Evolutionary conservation across 2,329 filamentous ascomycete genomes (phyloP).

Genomic region (Fusarium sp.): DNA sequence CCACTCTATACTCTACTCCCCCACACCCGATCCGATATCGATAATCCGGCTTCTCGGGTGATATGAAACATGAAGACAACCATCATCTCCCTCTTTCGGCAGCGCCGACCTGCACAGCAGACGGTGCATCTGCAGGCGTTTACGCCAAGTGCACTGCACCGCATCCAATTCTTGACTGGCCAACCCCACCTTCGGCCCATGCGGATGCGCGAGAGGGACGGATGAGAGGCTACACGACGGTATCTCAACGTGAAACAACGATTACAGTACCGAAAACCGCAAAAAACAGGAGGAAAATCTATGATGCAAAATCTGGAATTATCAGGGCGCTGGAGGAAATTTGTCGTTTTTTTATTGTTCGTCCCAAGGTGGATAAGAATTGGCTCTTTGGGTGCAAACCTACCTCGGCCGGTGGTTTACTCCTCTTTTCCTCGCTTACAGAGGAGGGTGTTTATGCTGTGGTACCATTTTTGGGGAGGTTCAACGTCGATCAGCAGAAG

Average conservation of each 20-base stretch:
- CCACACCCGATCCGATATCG: slow-evolving; percentile 20
- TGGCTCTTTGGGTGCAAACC: slow-evolving; percentile 44
- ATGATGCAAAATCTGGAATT: slow-evolving; percentile 27
- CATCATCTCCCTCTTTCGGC: slow-evolving; percentile 18
- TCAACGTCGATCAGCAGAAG: slow-evolving; percentile 7
- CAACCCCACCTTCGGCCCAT: slow-evolving; percentile 28
- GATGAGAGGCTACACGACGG: slow-evolving; percentile 19
- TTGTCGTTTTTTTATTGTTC: slow-evolving; percentile 11
- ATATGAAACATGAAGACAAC: slow-evolving; percentile 18
- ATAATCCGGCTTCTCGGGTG: slow-evolving; percentile 26
- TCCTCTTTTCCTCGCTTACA: slow-evolving; percentile 3
- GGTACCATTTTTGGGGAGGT: slow-evolving; percentile 25
- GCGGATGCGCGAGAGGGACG: slow-evolving; percentile 8
- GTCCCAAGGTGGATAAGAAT: slow-evolving; percentile 38
- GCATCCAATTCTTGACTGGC: slow-evolving; percentile 12
- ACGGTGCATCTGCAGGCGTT: slow-evolving; percentile 16
- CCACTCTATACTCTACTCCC: slow-evolving; percentile 6
- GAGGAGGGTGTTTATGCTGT: slow-evolving; percentile 16
- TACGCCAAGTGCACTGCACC: slow-evolving; percentile 13
- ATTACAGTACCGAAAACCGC: slow-evolving; percentile 29
- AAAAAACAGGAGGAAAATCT: slow-evolving; percentile 19
- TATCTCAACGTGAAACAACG: slow-evolving; percentile 27
- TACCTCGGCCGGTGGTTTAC: slow-evolving; percentile 21
- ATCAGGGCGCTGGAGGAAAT: slow-evolving; percentile 32
- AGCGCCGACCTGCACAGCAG: slow-evolving; percentile 12